Conservation (phyloP, 2,329 filamentous ascomycete genomes). For the Botryosphaeria agaves region DNA sequence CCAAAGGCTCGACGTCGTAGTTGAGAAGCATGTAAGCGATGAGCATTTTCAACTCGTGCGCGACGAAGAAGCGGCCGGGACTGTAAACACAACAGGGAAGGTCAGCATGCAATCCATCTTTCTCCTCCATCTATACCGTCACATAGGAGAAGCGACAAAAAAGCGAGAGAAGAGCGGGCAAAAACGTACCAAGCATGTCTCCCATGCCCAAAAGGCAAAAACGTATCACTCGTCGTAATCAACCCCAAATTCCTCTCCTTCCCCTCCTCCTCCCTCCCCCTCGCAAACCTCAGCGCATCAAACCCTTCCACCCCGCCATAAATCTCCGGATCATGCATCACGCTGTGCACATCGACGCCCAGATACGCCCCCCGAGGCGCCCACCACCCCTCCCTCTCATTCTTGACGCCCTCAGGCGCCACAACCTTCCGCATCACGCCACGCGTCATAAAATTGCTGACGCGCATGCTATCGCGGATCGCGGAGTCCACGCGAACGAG, state of each 20-base stretch:
- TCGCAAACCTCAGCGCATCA: conserved; percentile 15
- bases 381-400: conserved; percentile 8
- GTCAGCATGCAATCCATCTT: conserved; percentile 14
- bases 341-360: conserved; percentile 5
- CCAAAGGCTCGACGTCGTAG: conserved; percentile 17
- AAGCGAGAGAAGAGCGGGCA: conserved; percentile 35
- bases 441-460: conserved; percentile 9
- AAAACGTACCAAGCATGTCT: conserved; percentile 14
- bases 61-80: conserved; percentile 20
- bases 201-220: conserved; percentile 13
- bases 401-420: conserved; percentile 11
- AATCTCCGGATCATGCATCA: conserved; percentile 13
- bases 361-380: conserved; percentile 9
- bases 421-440: conserved; percentile 11
- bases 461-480: conserved; percentile 15
- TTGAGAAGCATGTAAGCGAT: conserved; percentile 18
- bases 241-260: conserved; percentile 14
- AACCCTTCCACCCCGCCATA: conserved; percentile 11
- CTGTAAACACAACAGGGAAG: conserved; percentile 16
- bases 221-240: conserved; percentile 18
- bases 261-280: conserved; percentile 5
- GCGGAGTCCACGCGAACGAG: conserved; percentile 12
- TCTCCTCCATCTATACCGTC: too few relatives aligned
- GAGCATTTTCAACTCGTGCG: conserved; percentile 19
- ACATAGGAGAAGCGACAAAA: conserved; percentile 28